Base-by-base conservation (phyloP, 768 basidiomycete genomes). In the Russula dissimulans region DNA sequence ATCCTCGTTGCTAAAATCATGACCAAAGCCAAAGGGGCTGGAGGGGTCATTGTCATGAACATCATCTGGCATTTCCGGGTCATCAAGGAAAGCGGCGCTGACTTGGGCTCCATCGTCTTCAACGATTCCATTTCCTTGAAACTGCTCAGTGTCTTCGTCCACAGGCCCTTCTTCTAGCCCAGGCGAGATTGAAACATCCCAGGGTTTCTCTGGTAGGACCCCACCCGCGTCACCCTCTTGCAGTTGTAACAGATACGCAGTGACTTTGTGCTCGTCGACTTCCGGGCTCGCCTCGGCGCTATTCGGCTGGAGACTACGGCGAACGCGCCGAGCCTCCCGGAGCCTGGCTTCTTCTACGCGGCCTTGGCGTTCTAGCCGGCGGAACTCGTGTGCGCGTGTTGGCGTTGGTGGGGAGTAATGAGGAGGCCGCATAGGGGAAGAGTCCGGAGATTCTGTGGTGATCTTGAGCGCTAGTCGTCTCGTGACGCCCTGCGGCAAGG, bases 401-500 rank as follows among this genome's bases (percentile, higher is more conserved):
- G 52, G 65, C 56, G 63, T 64, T 31, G 66, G 65, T 12, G 69
- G 69, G 10, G 67, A 68, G 60, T 69, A 69, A 12, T 48, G 47
- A 31, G 48, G 26, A n/a, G 47, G 55, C 22, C 47, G 38, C 29
- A 15, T 5, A 4, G 34, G 48, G 46, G 52, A 48, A 22, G 60
- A 46, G 15, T 51, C 52, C 3, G 49, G 47, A n/a, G 60, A 29
- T 4, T 57, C 65, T 7, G 55, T 55, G 44, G 64, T 60, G 14
- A 48, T 51, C 29, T 60, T 47, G 18, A 22, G 46, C 51, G 63
- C 26, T 48, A 49, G 18, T 42, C 7, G 56, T 41, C n/a, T 49
- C 8, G 29, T 3, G 14, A 31, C 47, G 8, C 47, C 39, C 14
- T 34, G 56, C 5, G 41, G 56, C 29, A 48, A 4, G n/a, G 18